phyloP scores from a whole-genome alignment of 192 early-diverging fungal genomes.

The Pecoramyces ruminantium region DNA sequence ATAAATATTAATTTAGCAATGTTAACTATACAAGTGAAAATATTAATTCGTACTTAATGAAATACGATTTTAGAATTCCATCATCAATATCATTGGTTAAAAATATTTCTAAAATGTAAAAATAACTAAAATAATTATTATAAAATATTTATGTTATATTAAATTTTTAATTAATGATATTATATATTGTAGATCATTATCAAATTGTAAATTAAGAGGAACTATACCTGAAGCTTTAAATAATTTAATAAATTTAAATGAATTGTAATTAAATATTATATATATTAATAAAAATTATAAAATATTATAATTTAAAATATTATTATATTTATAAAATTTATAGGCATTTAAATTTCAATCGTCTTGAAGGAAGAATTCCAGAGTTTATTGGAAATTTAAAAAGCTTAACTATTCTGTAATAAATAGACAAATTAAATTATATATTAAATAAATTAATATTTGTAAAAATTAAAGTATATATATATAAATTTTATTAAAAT shows the following conservation, averaged over 20 bases:
- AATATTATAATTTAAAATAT: too few relatives aligned
- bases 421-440: too few relatives aligned
- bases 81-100: neutral
- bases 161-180: too few relatives aligned
- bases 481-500: too few relatives aligned
- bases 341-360: neutral
- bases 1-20: neutral
- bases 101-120: neutral
- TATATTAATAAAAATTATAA: too few relatives aligned
- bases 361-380: neutral
- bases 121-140: neutral
- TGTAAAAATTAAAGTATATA: too few relatives aligned
- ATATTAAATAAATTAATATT: too few relatives aligned
- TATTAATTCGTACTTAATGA: neutral
- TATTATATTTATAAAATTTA: too few relatives aligned
- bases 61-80: neutral
- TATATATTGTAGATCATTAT: neutral
- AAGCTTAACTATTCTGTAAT: neutral
- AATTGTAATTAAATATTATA: neutral
- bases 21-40: neutral
- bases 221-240: neutral
- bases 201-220: neutral
- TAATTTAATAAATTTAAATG: neutral
- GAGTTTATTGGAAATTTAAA: neutral
- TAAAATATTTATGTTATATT: too few relatives aligned